Base-by-base conservation (phyloP, 2,329 filamentous ascomycete species). In the Xylariales sp. region DNA sequence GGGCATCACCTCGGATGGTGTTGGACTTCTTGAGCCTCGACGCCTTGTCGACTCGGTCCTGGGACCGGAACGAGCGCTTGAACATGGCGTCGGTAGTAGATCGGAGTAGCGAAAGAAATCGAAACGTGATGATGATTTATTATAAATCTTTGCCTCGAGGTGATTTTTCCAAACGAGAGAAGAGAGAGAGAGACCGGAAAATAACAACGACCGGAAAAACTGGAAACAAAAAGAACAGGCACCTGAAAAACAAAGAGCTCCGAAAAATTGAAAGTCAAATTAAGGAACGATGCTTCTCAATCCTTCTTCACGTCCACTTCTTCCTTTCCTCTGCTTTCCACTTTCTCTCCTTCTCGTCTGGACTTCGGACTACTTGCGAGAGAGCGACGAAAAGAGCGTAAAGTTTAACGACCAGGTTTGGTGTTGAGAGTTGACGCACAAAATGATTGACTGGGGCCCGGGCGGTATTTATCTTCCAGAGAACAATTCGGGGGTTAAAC, bases 41-140 rank as follows among this genome's bases (percentile, higher is more conserved):
- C 66, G 85, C 76, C 81, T 95, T 96, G 71, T 88, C 85, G 65
- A 90, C 85, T 59, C 89, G 86, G 66, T 91, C 84, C 65, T 83
- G 84, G 53, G 84, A 83, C 63, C 82, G 76, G 70, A 93, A 90
- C 59, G 89, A 90, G 63, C 88, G 88, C 72, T 89, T 94, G 76
- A 95, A 95, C 88, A 95, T 95, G 65, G 61, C 59, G 61, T 62
- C 62, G 63, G 62, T 51, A 30, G 49, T 49, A 21, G 46, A 45
- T 41, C 30, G 54, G 47, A 58, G 39, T 37, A 42, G 48, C 37
- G 47, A 46, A 49, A 52, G 56, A 56, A 55, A 50, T 55, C 47
- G 55, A 54, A 52, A 45, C 49, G 48, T 53, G n/a, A n/a, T n/a
- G n/a, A n/a, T n/a, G n/a, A n/a, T n/a, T n/a, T n/a, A n/a, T n/a